phyloP scores from a whole-genome alignment of 768 basidiomycete species.

The Mycena crocata region DNA sequence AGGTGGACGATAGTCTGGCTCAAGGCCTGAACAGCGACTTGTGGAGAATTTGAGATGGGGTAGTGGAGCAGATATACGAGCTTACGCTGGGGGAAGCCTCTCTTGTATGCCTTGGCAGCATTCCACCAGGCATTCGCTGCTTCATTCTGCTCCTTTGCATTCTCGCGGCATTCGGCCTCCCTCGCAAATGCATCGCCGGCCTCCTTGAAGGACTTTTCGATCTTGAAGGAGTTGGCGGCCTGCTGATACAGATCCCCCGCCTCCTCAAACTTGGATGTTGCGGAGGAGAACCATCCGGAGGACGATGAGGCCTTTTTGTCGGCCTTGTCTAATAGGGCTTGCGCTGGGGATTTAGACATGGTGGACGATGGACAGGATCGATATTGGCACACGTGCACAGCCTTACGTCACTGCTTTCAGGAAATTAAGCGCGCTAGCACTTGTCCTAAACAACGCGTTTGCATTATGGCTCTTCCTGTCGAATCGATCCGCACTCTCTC shows the following conservation, averaged over 20 bases:
- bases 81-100: constrained; percentile 86
- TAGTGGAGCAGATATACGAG: constrained; percentile 17
- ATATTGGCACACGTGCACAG: not conserved
- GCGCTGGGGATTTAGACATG: constrained; percentile 77
- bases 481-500: constrained; percentile 61
- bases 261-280: constrained; percentile 89
- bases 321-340: constrained; percentile 84
- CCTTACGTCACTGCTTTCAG: constrained; percentile 15
- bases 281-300: constrained; percentile 88
- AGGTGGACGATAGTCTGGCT: constrained; percentile 87
- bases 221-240: constrained; percentile 92
- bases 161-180: constrained; percentile 95
- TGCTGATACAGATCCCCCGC: constrained; percentile 96
- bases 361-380: constrained; percentile 22
- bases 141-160: constrained; percentile 88
- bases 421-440: not conserved
- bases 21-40: constrained; percentile 92
- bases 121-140: constrained; percentile 99
- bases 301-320: constrained; percentile 93
- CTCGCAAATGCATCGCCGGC: constrained; percentile 93
- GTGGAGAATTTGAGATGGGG: constrained; percentile 34
- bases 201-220: constrained; percentile 92
- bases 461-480: constrained; percentile 52
- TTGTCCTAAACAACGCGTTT: no score
- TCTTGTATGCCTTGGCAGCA: constrained; percentile 95